Conservation (phyloP, 148 eudicot species). For the Camellia lanceoleosa region DNA sequence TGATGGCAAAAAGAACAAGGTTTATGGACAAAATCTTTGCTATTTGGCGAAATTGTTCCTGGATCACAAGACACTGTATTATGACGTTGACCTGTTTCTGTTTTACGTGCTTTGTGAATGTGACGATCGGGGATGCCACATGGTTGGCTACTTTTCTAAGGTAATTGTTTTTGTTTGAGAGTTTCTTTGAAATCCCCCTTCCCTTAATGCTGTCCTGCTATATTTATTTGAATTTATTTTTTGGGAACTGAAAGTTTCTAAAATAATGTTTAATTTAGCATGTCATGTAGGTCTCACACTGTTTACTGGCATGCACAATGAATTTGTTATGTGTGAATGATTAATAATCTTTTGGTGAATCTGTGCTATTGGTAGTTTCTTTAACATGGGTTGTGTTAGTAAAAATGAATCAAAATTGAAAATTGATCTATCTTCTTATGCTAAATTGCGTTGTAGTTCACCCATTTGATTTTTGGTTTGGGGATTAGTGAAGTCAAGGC, state of each 20-base stretch:
- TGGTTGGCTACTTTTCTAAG: constrained; percentile 99
- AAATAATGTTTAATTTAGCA: neutral
- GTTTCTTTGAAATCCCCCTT: neutral
- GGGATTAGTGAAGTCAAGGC: neutral
- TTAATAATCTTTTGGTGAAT: neutral
- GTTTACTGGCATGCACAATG: too few species aligned
- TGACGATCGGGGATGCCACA: constrained; percentile 99
- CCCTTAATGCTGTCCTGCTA: neutral
- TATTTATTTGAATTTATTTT: neutral
- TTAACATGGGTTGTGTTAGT: neutral
- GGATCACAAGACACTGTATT: constrained; percentile 98
- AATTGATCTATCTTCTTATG: neutral
- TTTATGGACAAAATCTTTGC: constrained; percentile 96
- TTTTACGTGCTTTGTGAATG: constrained; percentile 94
- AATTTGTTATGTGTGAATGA: too few species aligned
- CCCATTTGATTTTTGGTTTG: neutral
- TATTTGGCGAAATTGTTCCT: constrained; percentile 90
- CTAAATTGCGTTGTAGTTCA: neutral
- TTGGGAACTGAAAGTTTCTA: neutral
- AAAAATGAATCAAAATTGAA: neutral
- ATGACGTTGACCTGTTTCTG: constrained; percentile 88
- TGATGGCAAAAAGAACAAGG: constrained; percentile 98
- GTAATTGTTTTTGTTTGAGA: constrained; percentile 30
- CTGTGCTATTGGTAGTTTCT: neutral
- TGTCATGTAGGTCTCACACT: neutral